Conservation (phyloP, 2,329 filamentous ascomycete genomes). For the Scedosporium apiospermum region DNA sequence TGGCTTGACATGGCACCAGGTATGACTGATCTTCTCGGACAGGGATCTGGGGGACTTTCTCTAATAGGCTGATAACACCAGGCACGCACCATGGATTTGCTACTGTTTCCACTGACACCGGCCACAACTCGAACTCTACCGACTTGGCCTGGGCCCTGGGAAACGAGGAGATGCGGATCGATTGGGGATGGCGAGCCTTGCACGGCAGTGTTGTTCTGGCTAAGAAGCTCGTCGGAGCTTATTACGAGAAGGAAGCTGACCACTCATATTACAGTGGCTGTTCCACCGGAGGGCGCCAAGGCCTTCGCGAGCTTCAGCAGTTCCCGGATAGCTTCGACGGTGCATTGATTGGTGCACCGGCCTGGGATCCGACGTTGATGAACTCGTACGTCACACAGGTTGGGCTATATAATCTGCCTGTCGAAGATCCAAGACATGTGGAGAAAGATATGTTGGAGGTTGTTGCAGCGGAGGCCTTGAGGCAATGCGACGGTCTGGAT, state of each 20-base stretch:
- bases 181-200: constrained; percentile 23
- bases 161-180: constrained; percentile 15
- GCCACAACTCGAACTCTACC: constrained; percentile 9
- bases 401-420: constrained; percentile 21
- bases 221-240: constrained; percentile 36
- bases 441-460: constrained; percentile 30
- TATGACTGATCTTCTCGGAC: not conserved
- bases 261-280: constrained; percentile 51
- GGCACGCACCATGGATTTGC: constrained; percentile 11
- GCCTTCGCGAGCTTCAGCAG: constrained; percentile 40
- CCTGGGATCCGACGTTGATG: constrained; percentile 6
- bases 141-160: constrained; percentile 9
- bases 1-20: constrained; percentile 16
- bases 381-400: constrained; percentile 21
- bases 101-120: constrained; percentile 15
- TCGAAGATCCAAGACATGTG: not conserved
- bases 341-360: constrained; percentile 37
- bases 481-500: constrained; percentile 38
- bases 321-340: constrained; percentile 50
- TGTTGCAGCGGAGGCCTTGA: constrained; percentile 27
- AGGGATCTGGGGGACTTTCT: not conserved
- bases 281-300: constrained; percentile 50
- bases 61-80: not conserved
- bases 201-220: constrained; percentile 39
- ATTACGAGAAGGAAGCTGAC: constrained; percentile 31